phyloP scores from a whole-genome alignment of 768 basidiomycete genomes.

The Galerina sulciceps region DNA sequence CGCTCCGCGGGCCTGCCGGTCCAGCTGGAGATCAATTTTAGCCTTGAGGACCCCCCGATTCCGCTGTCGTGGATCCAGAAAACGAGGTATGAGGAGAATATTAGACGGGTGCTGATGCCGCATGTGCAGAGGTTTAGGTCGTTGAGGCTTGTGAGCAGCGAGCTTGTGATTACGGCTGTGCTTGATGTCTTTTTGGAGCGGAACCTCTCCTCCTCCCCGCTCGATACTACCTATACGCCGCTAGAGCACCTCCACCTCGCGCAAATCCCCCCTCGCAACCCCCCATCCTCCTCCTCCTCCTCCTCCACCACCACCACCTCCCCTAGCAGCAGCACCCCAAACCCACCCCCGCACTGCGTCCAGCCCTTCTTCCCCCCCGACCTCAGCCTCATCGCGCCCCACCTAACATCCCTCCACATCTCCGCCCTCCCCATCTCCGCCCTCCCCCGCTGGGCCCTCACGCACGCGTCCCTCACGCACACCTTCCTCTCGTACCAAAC shows the following conservation, averaged over 20 bases:
- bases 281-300: no score
- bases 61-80: neutral
- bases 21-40: conserved; percentile 5
- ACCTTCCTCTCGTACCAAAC: conserved; percentile 1
- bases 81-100: neutral
- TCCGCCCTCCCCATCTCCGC: neutral
- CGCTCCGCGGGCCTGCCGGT: conserved; percentile 5
- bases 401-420: conserved; percentile 6
- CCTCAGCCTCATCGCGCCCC: conserved; percentile 6
- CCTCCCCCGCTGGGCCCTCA: conserved; percentile 5
- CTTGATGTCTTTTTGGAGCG: conserved; percentile 12
- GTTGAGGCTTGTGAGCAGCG: conserved; percentile 1
- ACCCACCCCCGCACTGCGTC: neutral
- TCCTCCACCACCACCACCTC: neutral
- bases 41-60: neutral
- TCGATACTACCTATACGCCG: neutral
- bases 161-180: conserved; percentile 2
- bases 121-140: neutral
- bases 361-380: conserved; percentile 6
- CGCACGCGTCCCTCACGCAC: neutral
- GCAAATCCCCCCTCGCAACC: neutral
- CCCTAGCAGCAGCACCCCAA: no score
- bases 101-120: neutral
- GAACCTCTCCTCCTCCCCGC: conserved; percentile 6
- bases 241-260: conserved; percentile 4